Percentiles rank a stretch among this genome's conserved stretches.
phyloP scores from a whole-genome alignment of 805 yeast genomes.

The Ogataea pilisensis region DNA sequence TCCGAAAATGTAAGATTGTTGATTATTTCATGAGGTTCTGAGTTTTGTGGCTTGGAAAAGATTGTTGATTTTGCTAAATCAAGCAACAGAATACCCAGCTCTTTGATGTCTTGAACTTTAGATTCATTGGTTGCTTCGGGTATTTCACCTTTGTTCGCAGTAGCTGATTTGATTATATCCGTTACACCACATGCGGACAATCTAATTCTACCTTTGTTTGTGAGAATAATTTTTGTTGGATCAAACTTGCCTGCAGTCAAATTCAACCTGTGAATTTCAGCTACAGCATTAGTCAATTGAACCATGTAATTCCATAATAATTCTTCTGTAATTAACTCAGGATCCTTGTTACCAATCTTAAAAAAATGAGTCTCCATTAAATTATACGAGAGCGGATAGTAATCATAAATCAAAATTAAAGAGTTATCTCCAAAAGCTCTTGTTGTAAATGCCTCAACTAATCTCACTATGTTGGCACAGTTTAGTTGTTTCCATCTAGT shows the following conservation, averaged over 20 bases:
- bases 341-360: constrained; percentile 35
- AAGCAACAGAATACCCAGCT: constrained; percentile 58
- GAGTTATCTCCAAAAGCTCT: constrained; percentile 80
- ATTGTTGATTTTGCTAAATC: constrained; percentile 43
- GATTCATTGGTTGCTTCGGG: constrained; percentile 10
- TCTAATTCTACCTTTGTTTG: constrained; percentile 67
- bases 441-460: constrained; percentile 82
- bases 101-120: constrained; percentile 45
- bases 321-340: constrained; percentile 56
- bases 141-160: constrained; percentile 31
- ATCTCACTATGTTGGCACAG: constrained; percentile 56
- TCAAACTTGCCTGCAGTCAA: constrained; percentile 62
- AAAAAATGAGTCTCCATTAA: constrained; percentile 62
- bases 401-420: constrained; percentile 77
- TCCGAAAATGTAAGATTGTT: constrained; percentile 36
- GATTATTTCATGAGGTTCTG: constrained; percentile 22
- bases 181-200: constrained; percentile 66
- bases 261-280: constrained; percentile 60
- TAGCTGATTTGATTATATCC: constrained; percentile 50
- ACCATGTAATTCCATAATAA: constrained; percentile 71
- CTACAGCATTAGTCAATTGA: constrained; percentile 69
- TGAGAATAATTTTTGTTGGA: constrained; percentile 66
- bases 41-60: constrained; percentile 17
- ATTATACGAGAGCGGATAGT: constrained; percentile 72
- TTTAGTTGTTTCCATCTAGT: constrained; percentile 62